A percentile compares a stretch with the other conserved stretches of the same genome.
phyloP scores from a whole-genome alignment of 371 early-diverging fungal species.

The Mucor velutinosus region DNA sequence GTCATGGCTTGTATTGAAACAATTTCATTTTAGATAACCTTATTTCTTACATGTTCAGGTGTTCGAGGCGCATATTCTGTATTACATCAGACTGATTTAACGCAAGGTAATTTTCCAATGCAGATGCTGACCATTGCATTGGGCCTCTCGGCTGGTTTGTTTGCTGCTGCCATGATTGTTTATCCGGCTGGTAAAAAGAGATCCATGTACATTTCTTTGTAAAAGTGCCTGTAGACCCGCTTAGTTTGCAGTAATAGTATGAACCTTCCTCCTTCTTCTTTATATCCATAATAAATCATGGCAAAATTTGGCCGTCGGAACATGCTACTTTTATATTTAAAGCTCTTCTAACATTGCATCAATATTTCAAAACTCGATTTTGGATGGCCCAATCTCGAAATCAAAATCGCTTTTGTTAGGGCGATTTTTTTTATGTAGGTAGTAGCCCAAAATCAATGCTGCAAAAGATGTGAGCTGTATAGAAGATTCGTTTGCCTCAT shows the following conservation, averaged over 20 bases:
- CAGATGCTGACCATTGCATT: conserved; percentile 46
- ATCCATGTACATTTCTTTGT: conserved; percentile 44
- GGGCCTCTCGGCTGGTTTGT: conserved; percentile 45
- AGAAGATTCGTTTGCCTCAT: no score
- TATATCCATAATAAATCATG: no score
- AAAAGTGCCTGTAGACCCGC: conserved; percentile 16
- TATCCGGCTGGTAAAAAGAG: conserved; percentile 45
- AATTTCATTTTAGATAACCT: background rate
- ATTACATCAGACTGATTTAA: conserved; percentile 35
- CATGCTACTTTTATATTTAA: no score
- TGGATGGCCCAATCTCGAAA: no score
- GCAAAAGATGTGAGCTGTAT: no score
- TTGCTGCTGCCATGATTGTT: conserved; percentile 49
- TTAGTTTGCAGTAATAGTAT: background rate
- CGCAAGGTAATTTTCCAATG: conserved; percentile 33
- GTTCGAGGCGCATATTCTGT: conserved; percentile 48
- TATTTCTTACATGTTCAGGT: conserved; percentile 22
- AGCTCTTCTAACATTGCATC: no score
- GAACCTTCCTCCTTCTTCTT: background rate
- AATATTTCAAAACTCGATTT: no score
- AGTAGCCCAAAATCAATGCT: no score
- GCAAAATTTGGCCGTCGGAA: no score
- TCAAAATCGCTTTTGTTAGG: no score
- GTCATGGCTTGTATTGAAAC: background rate
- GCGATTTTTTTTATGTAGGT: no score